Evolutionary conservation across 2,329 filamentous ascomycete genomes (phyloP), one percentile per base, ranked within the genome.

Genomic region (Botrytis deweyae): DNA sequence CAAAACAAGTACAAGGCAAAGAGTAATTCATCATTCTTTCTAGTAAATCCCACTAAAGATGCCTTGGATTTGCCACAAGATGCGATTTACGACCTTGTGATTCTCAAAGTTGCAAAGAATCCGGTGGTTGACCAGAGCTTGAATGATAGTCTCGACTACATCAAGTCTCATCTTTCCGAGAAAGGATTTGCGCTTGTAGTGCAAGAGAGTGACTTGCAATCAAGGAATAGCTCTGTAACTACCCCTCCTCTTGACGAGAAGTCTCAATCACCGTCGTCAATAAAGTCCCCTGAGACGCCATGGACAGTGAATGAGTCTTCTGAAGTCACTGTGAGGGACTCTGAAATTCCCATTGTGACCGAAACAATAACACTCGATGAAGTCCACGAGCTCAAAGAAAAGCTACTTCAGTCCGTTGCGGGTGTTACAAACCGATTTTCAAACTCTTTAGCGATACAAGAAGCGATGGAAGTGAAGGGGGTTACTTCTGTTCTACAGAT

Each of bases 1-100:
- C 33, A 38, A 38, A 61, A 22, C 59, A 61, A 61, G 59, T 61
- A 61, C 59, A 38, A 61, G 67, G 55, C 25, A 72, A 76, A 46
- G 74, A 74, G 42, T 38, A 55, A 52, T n/a, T 36, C 46, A 20
- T 61, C 59, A 22, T 61, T 61, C 33, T 61, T 61, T 12, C 33
- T 61, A 22, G 2, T 61, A 10, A 61, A 61, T 10, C 18, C 33
- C 59, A 61, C 59, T 38, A 25, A 61, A 61, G 33, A 61, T 6
- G 33, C 33, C 59, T 25, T 38, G 18, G 20, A 25, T 12, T 61
- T 61, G 20, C 33, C 59, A 38, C 33, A 36, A 25, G 8, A 61
- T 12, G 59, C 59, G 33, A 38, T 10, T 20, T 61, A 61, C 22
- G 59, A 61, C 20, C 59, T 61, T 38, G 59, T 38, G 7, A 61